Evolutionary conservation across 495 filamentous ascomycete genomes (phyloP), one percentile per base, ranked within the genome.

Genomic region (Podospora appendiculata): DNA sequence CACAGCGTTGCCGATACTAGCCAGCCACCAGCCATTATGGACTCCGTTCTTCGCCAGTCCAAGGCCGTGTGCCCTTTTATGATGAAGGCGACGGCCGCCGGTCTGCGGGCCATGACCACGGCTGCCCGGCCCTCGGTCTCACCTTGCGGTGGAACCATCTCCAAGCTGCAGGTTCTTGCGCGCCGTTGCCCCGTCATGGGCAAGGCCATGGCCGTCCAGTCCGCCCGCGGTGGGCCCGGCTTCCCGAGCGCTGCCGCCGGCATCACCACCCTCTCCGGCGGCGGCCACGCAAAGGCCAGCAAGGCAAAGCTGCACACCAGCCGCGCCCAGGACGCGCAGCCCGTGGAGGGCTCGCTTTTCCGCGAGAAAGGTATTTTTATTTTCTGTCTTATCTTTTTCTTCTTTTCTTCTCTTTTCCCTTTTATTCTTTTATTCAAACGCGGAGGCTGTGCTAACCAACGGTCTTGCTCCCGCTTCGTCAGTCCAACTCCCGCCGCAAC

Each of bases 141-240:
- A 44, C 84, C 83, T 32, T 86, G 89, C 56, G 92, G 90, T 47
- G 89, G 91, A 56, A 88, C 86, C 68, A 96, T 97, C 83, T 95
- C 90, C 60, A 97, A 96, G 72, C 81, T 98, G 57, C 94, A 96
- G 77, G 82, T 93, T 48, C 80, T 95, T 56, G 93, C 90, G 58
- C 86, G 89, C 62, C 89, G 93, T 60, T 98, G 93, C 82, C 93
- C 93, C 52, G 83, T 98, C 66, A 98, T 98, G 93, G 91, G 90
- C 68, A 96, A 96, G 76, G 93, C 93, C 41, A 79, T 98, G 60
- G 88, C 89, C 43, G 83, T 95, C 16, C 92, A 96, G 77, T 86
- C 86, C 61, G 70, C 73, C 51, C 77, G 77, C 63, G 61, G 72
- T 39, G 62, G 70, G 53, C 64, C 60, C 45, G 57, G 54, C 32